A percentile compares a stretch with the other conserved stretches of the same genome.
Evolutionary conservation across 2,329 filamentous ascomycete species (phyloP).

Genomic region (Trichoderma oligosporum): DNA sequence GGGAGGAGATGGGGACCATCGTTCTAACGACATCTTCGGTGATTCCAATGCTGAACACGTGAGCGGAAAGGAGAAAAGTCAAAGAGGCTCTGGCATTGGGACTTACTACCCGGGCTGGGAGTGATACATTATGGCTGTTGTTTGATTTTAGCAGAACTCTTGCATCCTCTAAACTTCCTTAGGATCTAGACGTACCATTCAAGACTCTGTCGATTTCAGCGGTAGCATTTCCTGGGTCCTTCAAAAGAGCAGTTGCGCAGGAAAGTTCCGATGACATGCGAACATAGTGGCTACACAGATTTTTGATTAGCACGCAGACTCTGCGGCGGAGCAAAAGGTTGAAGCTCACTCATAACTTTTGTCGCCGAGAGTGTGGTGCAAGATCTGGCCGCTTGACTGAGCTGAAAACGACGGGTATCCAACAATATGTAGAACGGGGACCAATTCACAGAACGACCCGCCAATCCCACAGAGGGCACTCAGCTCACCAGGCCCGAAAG

Average conservation of each 20-base stretch:
- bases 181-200: neutral
- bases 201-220: conserved; percentile 11
- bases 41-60: neutral
- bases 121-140: conserved; percentile 2
- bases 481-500: conserved; percentile 9
- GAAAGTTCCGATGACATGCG: neutral
- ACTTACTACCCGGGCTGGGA: conserved; percentile 9
- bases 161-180: no score
- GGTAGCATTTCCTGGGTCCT: neutral
- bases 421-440: conserved; percentile 11
- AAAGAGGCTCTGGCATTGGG: neutral
- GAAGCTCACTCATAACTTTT: conserved; percentile 1
- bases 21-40: neutral
- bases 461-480: conserved; percentile 7
- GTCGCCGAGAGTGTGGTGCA: conserved; percentile 12
- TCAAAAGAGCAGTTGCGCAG: conserved; percentile 4
- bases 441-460: conserved; percentile 3
- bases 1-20: neutral
- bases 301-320: neutral
- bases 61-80: neutral
- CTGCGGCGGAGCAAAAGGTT: neutral
- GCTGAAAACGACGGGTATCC: conserved; percentile 2
- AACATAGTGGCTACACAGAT: neutral
- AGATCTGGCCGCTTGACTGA: neutral
- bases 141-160: neutral